Conservation (phyloP, 768 basidiomycete genomes). For the Rhodotorula toruloides region DNA sequence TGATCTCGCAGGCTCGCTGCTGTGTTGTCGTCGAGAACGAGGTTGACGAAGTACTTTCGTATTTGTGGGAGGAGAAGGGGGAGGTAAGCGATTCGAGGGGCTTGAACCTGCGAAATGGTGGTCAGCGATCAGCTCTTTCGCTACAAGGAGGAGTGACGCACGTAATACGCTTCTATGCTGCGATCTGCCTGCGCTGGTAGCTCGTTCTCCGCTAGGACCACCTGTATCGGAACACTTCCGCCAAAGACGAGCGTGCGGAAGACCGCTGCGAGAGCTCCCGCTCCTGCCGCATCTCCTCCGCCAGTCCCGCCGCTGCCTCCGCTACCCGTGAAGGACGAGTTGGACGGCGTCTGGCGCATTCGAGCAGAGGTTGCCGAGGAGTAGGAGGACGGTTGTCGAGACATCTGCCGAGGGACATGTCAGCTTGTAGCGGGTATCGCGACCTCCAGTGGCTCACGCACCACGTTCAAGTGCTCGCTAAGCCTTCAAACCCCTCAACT, state of each 20-base stretch:
- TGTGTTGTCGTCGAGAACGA: slow-evolving; percentile 82
- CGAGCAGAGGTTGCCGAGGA: background rate
- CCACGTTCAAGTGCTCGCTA: too few relatives aligned
- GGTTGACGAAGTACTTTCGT: slow-evolving; percentile 77
- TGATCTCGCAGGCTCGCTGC: slow-evolving; percentile 72
- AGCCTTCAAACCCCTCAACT: too few relatives aligned
- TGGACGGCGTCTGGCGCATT: background rate
- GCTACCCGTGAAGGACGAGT: background rate
- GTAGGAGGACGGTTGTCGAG: too few relatives aligned
- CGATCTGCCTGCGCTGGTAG: slow-evolving; percentile 85
- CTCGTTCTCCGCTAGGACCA: slow-evolving; percentile 81
- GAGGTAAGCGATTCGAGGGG: slow-evolving; percentile 86
- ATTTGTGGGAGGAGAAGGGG: slow-evolving; percentile 86
- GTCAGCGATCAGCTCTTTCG: background rate
- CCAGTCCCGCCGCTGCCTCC: too few relatives aligned
- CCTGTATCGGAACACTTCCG: slow-evolving; percentile 79
- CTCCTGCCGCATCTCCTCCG: too few relatives aligned
- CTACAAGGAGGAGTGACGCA: slow-evolving; percentile 21
- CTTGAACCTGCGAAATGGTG: slow-evolving; percentile 50
- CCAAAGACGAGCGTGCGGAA: slow-evolving; percentile 88
- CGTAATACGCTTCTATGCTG: slow-evolving; percentile 79
- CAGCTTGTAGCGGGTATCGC: too few relatives aligned
- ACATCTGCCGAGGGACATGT: too few relatives aligned
- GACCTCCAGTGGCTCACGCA: too few relatives aligned
- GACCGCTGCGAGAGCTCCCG: slow-evolving; percentile 49